phyloP scores from a whole-genome alignment of 2,329 filamentous ascomycete genomes.

The Fusarium xylarioides region DNA sequence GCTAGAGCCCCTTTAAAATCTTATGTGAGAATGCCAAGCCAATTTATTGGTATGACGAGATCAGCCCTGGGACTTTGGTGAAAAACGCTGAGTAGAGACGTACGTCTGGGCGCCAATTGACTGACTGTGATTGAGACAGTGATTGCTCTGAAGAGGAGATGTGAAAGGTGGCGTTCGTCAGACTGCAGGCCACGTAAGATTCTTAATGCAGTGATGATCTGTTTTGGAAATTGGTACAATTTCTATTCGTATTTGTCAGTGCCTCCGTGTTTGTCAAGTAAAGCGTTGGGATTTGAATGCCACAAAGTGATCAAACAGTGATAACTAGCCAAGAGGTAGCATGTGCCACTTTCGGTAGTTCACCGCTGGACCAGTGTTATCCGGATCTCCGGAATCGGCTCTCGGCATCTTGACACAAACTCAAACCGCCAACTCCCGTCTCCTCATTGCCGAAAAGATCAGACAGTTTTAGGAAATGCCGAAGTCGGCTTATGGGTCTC shows the following conservation, averaged over 20 bases:
- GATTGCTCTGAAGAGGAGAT: neutral
- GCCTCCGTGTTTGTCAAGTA: too few species aligned
- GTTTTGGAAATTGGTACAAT: too few species aligned
- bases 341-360: neutral
- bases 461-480: accelerated
- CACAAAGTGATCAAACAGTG: neutral
- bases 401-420: neutral
- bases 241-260: too few species aligned
- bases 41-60: neutral
- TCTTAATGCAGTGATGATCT: neutral
- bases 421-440: neutral
- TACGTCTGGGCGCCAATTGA: neutral
- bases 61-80: neutral
- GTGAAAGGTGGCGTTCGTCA: neutral
- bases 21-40: constrained; percentile 15
- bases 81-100: accelerated
- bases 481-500: neutral
- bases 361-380: neutral
- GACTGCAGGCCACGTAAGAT: neutral
- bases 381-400: neutral
- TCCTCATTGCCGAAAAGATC: neutral
- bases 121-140: neutral
- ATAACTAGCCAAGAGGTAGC: neutral
- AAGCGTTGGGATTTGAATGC: neutral
- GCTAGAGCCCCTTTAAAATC: constrained; percentile 6